Percentiles rank a stretch among this genome's conserved stretches.
These are phyloP conservation scores for Globisporangium nodosum DNA, from an alignment of 352 stramenopile genomes.

Conservation along the genomic window DNA sequence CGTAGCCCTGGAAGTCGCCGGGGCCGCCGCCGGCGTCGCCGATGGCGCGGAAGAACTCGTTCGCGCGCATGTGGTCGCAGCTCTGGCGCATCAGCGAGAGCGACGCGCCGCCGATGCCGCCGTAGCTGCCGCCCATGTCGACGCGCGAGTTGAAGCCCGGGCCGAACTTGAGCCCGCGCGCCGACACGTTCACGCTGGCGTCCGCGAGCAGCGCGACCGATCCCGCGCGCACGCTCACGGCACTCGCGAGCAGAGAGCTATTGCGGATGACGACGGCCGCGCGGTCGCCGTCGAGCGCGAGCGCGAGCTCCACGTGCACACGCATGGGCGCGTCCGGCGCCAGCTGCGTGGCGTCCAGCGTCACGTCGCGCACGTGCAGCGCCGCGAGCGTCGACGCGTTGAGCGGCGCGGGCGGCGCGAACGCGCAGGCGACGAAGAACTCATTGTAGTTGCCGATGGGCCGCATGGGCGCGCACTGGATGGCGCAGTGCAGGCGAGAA, in stretches of 20 bases:
- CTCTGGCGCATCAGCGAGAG: conserved; percentile 25
- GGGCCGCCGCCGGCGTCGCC: conserved; percentile 45
- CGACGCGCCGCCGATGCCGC: conserved; percentile 68
- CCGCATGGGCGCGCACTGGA: conserved; percentile 50
- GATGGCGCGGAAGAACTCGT: conserved; percentile 63
- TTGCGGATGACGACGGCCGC: conserved; percentile 37
- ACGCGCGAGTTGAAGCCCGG: conserved; percentile 76
- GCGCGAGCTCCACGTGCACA: conserved; percentile 50
- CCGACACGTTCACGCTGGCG: conserved; percentile 54
- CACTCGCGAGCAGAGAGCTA: conserved; percentile 46
- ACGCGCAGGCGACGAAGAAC: conserved; percentile 68
- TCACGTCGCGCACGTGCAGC: conserved; percentile 39
- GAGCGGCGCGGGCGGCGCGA: conserved; percentile 22
- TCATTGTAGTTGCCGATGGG: conserved; percentile 82
- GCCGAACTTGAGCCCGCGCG: conserved; percentile 67
- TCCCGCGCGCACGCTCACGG: conserved; percentile 46
- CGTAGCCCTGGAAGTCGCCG: conserved; percentile 77
- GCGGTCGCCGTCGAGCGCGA: conserved; percentile 31
- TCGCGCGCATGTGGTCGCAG: conserved; percentile 49
- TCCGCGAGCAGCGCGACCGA: conserved; percentile 34
- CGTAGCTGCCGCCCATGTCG: conserved; percentile 62
- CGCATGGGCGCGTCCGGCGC: conserved; percentile 34
- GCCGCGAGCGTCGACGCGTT: conserved; percentile 21
- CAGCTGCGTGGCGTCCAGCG: conserved; percentile 34
- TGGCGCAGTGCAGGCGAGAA: neutral